Evolutionary conservation across 1,284 basidiomycete species (phyloP).

Genomic region (Mixia osmundae): DNA sequence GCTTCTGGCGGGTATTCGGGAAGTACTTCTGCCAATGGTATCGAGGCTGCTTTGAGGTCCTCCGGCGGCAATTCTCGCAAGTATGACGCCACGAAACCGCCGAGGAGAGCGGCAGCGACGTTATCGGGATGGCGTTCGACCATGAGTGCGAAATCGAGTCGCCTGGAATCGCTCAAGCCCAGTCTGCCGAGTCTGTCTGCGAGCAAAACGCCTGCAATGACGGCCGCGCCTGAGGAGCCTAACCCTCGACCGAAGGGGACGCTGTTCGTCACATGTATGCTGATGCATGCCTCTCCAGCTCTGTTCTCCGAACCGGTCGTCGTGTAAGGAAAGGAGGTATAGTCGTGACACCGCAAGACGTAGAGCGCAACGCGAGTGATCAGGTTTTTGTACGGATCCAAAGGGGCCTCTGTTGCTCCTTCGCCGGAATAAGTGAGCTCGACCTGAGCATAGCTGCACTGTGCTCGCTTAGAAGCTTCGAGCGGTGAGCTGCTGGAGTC

Average conservation of each 20-base stretch:
- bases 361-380: conserved; percentile 96
- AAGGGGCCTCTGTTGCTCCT: conserved; percentile 70
- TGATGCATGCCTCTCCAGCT: conserved; percentile 28
- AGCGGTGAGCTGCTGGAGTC: too few relatives aligned
- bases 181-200: conserved; percentile 62
- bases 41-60: conserved; percentile 51
- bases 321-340: conserved; percentile 45
- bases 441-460: too few relatives aligned
- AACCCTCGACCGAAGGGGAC: conserved; percentile 95
- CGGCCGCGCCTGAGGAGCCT: conserved; percentile 91
- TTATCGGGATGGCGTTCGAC: conserved; percentile 99
- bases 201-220: conserved; percentile 82
- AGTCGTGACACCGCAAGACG: conserved; percentile 64
- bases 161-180: conserved; percentile 39
- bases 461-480: conserved; percentile 24
- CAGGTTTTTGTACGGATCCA: conserved; percentile 90
- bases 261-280: conserved; percentile 64
- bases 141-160: conserved; percentile 95
- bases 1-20: conserved; percentile 91
- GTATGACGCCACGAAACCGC: conserved; percentile 96
- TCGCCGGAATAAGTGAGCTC: conserved; percentile 60
- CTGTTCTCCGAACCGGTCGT: conserved; percentile 3
- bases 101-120: conserved; percentile 87
- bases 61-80: conserved; percentile 55
- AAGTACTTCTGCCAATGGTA: conserved; percentile 85